Percentiles rank a stretch among this genome's conserved stretches.
These are phyloP conservation scores for Diaporthe amygdali DNA, from an alignment of 2,329 filamentous ascomycete genomes.

Conservation along the genomic window DNA sequence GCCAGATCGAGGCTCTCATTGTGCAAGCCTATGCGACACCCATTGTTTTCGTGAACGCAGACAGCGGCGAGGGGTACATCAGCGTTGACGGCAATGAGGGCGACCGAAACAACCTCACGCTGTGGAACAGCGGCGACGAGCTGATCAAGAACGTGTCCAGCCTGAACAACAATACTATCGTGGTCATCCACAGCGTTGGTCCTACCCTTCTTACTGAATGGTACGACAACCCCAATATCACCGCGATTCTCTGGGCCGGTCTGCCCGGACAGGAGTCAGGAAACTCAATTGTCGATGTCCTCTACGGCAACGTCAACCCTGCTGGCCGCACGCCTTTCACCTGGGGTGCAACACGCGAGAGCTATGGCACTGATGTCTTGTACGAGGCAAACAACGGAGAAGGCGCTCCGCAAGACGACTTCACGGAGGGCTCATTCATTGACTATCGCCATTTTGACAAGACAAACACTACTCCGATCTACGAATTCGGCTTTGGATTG, in stretches of 20 bases:
- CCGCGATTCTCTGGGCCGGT: constrained; percentile 83
- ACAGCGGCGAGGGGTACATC: constrained; percentile 88
- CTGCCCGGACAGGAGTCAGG: constrained; percentile 85
- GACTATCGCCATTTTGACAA: constrained; percentile 81
- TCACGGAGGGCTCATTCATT: constrained; percentile 80
- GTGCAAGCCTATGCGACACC: constrained; percentile 69
- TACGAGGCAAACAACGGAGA: constrained; percentile 73
- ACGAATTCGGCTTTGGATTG: constrained; percentile 82
- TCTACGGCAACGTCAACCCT: constrained; percentile 82
- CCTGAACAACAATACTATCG: constrained; percentile 85
- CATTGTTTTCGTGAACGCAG: constrained; percentile 89
- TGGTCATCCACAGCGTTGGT: constrained; percentile 86
- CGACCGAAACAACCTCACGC: constrained; percentile 89
- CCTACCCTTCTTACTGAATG: constrained; percentile 79
- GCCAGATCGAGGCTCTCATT: constrained; percentile 65
- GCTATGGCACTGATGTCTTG: constrained; percentile 73
- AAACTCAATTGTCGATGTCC: constrained; percentile 78
- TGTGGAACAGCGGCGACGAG: constrained; percentile 83
- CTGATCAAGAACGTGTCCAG: constrained; percentile 82
- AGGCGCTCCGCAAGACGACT: constrained; percentile 73
- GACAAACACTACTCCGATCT: constrained; percentile 69
- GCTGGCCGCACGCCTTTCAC: constrained; percentile 81
- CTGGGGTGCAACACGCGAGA: constrained; percentile 69
- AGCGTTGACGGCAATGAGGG: constrained; percentile 81
- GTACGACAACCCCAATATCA: constrained; percentile 78